A percentile compares a stretch with the other conserved stretches of the same genome.
phyloP scores from a whole-genome alignment of 495 filamentous ascomycete species.

The Pyrenopolyporus hunteri region DNA sequence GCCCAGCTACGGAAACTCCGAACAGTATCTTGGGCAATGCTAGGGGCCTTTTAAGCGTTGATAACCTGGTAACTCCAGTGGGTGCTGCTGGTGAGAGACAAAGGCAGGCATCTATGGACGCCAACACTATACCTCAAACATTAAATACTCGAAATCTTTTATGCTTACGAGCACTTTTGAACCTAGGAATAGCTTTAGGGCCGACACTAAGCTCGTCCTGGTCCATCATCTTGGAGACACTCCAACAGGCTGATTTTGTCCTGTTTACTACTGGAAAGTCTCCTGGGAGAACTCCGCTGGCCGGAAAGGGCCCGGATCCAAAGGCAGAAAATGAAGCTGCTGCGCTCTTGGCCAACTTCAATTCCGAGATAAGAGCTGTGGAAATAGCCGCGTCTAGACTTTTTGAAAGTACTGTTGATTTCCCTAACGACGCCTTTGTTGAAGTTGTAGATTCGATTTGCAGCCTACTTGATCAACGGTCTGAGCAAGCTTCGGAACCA shows the following conservation, averaged over 20 bases:
- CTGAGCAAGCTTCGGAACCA: constrained; percentile 40
- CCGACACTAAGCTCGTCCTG: constrained; percentile 84
- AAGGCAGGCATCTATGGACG: constrained; percentile 60
- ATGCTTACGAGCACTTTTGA: constrained; percentile 86
- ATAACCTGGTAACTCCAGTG: constrained; percentile 61
- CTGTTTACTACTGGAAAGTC: constrained; percentile 66
- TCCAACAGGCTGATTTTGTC: constrained; percentile 89
- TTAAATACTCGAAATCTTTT: constrained; percentile 88
- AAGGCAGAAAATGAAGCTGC: constrained; percentile 53
- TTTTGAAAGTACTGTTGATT: constrained; percentile 88
- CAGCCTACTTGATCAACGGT: constrained; percentile 59
- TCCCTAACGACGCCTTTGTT: constrained; percentile 80
- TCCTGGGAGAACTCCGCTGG: constrained; percentile 52
- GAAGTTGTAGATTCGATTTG: constrained; percentile 78
- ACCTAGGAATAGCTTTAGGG: constrained; percentile 92
- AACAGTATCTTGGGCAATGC: constrained; percentile 65
- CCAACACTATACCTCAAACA: constrained; percentile 49
- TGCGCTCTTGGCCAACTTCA: constrained; percentile 66
- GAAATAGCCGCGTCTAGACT: constrained; percentile 85
- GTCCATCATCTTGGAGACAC: constrained; percentile 87
- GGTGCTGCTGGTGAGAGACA: constrained; percentile 56
- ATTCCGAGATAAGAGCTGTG: constrained; percentile 81
- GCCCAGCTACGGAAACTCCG: constrained; percentile 53
- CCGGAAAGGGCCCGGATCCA: constrained; percentile 49
- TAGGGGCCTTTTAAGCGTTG: constrained; percentile 69